A percentile compares a stretch with the other conserved stretches of the same genome.
Evolutionary conservation across 306 rosid species (phyloP).

Genomic region (Purshia tridentata): DNA sequence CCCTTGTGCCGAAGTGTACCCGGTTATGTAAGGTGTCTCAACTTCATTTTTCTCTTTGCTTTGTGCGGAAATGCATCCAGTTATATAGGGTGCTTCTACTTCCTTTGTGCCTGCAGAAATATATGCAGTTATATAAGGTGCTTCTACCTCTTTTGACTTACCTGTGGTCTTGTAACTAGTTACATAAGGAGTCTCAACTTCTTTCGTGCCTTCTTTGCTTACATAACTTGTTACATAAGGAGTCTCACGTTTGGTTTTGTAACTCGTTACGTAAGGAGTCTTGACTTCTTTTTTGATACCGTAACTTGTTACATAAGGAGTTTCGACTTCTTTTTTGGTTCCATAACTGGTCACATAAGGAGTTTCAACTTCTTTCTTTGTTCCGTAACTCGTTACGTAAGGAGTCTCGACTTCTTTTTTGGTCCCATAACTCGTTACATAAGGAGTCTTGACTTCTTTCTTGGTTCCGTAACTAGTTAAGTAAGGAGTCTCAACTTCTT

Average conservation of each 20-base stretch:
- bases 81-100: background rate
- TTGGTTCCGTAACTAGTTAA: background rate
- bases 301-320: background rate
- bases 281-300: background rate
- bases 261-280: background rate
- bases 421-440: background rate
- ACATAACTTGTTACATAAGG: constrained; percentile 10
- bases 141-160: background rate
- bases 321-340: background rate
- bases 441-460: background rate
- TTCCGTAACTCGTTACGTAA: background rate
- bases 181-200: background rate
- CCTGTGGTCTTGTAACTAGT: background rate
- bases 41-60: background rate
- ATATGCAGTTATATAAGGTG: background rate
- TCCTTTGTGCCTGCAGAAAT: background rate
- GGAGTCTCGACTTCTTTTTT: background rate
- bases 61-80: background rate
- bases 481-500: background rate
- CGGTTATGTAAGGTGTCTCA: background rate
- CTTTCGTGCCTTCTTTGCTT: background rate
- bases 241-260: background rate
- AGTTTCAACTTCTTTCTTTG: background rate
- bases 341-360: background rate
- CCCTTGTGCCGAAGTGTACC: background rate